These are phyloP conservation scores for Aspergillus pseudoglaucus DNA, from an alignment of 2,329 filamentous ascomycete species.

Conservation along the genomic window DNA sequence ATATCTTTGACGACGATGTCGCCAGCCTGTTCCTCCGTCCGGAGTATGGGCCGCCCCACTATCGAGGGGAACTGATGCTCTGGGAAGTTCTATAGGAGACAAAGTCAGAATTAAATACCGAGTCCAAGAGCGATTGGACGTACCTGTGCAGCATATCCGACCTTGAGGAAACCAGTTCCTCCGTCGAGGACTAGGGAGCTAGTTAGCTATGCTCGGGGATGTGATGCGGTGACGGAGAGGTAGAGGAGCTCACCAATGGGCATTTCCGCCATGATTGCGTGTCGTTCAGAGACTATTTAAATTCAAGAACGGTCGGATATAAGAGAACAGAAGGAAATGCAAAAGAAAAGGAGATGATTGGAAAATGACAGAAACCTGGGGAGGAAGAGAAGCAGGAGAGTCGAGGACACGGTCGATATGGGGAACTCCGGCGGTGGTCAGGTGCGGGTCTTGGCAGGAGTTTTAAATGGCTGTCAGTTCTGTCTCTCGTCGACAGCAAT, in stretches of 20 bases:
- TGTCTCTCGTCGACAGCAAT: too few relatives aligned
- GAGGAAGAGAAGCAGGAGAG: too few relatives aligned
- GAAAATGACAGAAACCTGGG: too few relatives aligned
- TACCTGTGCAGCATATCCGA: conserved; percentile 91
- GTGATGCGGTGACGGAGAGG: conserved; percentile 16
- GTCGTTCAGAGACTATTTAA: neutral
- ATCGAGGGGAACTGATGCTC: conserved; percentile 98
- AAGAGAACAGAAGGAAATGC: neutral
- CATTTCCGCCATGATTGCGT: conserved; percentile 40
- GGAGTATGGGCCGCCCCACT: conserved; percentile 92
- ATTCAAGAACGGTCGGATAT: neutral
- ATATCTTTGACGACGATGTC: conserved; percentile 86
- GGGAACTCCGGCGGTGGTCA: neutral
- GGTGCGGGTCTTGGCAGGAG: neutral
- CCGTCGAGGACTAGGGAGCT: conserved; percentile 80
- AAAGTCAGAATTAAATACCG: conserved; percentile 2
- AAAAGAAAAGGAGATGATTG: neutral
- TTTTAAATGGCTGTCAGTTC: neutral
- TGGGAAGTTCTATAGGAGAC: conserved; percentile 75
- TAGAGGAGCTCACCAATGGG: conserved; percentile 40
- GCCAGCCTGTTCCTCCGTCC: conserved; percentile 81
- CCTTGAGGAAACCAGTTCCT: conserved; percentile 99
- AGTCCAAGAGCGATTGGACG: conserved; percentile 13
- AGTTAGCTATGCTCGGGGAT: conserved; percentile 21
- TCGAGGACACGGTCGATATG: too few relatives aligned